Evolutionary conservation across 305 asterid genomes (phyloP).

Genomic region (Rubia occidens): DNA sequence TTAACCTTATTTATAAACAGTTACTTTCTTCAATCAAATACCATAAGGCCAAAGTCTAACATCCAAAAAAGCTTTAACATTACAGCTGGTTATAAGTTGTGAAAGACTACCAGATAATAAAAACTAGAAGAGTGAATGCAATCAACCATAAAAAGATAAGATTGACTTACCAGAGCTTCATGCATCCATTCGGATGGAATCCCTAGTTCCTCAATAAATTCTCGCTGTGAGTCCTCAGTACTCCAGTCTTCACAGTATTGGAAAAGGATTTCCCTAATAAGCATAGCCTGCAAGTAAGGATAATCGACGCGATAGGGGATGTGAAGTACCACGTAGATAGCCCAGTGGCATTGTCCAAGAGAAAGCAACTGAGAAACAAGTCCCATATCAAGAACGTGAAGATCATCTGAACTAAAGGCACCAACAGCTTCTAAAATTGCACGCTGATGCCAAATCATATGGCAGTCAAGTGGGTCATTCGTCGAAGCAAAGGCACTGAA

Average conservation of each 20-base stretch:
- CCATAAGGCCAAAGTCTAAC: background rate
- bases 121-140: background rate
- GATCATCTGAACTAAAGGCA: conserved; percentile 73
- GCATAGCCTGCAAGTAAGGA: conserved; percentile 65
- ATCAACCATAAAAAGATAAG: background rate
- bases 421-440: conserved; percentile 90
- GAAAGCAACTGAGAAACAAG: conserved; percentile 81
- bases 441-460: conserved; percentile 99
- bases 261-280: conserved; percentile 76
- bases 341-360: conserved; percentile 92
- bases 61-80: background rate
- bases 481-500: conserved; percentile 90
- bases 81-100: background rate
- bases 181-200: conserved; percentile 89
- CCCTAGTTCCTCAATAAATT: conserved; percentile 72
- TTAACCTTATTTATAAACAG: background rate
- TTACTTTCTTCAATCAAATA: conserved; percentile 4
- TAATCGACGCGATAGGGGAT: conserved; percentile 78
- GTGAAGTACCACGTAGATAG: conserved; percentile 89
- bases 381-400: conserved; percentile 86
- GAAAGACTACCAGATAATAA: background rate
- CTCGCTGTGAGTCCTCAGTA: conserved; percentile 47
- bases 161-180: conserved; percentile 76
- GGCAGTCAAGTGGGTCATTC: conserved; percentile 89
- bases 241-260: conserved; percentile 93